A percentile compares a stretch with the other conserved stretches of the same genome.
Evolutionary conservation across 148 eudicot species (phyloP).

Genomic region (Amaranthus cruentus): DNA sequence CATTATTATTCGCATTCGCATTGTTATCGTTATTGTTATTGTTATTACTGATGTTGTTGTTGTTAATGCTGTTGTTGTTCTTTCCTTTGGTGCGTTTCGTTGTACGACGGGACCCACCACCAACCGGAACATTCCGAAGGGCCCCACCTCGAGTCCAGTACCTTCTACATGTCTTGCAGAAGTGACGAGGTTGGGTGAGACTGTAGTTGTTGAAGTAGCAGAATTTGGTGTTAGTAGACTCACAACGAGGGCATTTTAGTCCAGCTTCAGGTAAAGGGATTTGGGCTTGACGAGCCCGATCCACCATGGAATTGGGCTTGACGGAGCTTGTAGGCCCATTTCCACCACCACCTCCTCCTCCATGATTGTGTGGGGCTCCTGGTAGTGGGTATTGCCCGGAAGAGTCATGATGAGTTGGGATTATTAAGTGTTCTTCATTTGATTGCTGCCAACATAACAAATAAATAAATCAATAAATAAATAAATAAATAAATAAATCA

Average conservation of each 20-base stretch:
- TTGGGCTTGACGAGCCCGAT: slow-evolving; percentile 27
- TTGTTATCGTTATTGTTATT: background rate
- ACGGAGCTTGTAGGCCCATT: slow-evolving; percentile 2
- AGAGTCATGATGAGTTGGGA: slow-evolving; percentile 3
- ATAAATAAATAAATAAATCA: background rate
- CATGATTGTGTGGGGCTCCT: slow-evolving; percentile 1
- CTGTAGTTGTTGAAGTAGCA: slow-evolving; percentile 26
- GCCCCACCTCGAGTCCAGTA: slow-evolving; percentile 25
- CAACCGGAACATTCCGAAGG: slow-evolving; percentile 23
- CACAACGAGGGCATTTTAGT: slow-evolving; percentile 24
- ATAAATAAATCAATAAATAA: background rate
- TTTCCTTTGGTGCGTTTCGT: slow-evolving; percentile 18
- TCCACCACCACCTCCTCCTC: slow-evolving; percentile 7
- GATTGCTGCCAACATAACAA: slow-evolving; percentile 5
- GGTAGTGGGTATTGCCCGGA: background rate
- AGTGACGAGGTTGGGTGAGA: slow-evolving; percentile 22
- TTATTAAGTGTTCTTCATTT: slow-evolving; percentile 9
- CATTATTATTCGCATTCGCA: background rate
- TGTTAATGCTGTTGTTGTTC: background rate
- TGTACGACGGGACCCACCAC: slow-evolving; percentile 21
- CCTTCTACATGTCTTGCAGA: slow-evolving; percentile 22
- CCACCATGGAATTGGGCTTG: slow-evolving; percentile 27
- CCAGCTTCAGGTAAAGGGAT: slow-evolving; percentile 23
- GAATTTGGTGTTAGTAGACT: slow-evolving; percentile 19
- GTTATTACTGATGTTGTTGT: background rate